Evolutionary conservation across 2,329 filamentous ascomycete species (phyloP), one percentile per base, ranked within the genome.

Genomic region (Chaetothyriales sp.): DNA sequence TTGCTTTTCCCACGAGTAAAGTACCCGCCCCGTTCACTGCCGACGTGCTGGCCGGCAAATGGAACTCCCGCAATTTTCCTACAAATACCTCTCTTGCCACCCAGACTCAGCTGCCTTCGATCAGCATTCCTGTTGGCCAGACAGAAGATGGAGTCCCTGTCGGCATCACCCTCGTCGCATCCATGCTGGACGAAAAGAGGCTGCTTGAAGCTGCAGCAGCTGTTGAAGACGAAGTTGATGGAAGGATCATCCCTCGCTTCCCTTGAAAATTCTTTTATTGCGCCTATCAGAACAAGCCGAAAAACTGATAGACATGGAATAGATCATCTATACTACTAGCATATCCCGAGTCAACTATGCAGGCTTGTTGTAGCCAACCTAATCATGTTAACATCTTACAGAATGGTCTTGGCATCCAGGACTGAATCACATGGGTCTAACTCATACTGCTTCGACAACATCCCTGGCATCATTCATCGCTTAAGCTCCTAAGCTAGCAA

Each of bases 1-100:
- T 54, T 22, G 52, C 52, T 12, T 54, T 54, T 26, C 52, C 52
- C 18, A 50, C 51, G 25, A 44, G 48, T 47, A 43, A 51, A 42
- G 46, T 54, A 19, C 47, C 52, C 5, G 46, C 52, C 6, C 52
- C 49, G n/a, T 22, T 51, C 15, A 43, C 47, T 18, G 43, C 49
- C 7, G 52, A 54, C 18, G 52, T 52, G n/a, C 49, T 53, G 26
- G 25, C 26, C 22, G 44, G 44, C 32, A 42, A 43, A 28, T 54
- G 49, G 49, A 28, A 43, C 20, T 47, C 47, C 15, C 44, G 22
- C 9, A 43, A 22, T 8, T 54, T 49, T 44, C 52, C 52, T 6
- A 50, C 53, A 18, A 54, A 52, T 18, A 54, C 52, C 9, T 42
- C 48, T n/a, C 44, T 52, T 22, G 48, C 53, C n/a, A 39, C 39